These are phyloP conservation scores for Diplodia scrobiculata DNA, from an alignment of 2,329 filamentous ascomycete genomes.

Conservation along the genomic window DNA sequence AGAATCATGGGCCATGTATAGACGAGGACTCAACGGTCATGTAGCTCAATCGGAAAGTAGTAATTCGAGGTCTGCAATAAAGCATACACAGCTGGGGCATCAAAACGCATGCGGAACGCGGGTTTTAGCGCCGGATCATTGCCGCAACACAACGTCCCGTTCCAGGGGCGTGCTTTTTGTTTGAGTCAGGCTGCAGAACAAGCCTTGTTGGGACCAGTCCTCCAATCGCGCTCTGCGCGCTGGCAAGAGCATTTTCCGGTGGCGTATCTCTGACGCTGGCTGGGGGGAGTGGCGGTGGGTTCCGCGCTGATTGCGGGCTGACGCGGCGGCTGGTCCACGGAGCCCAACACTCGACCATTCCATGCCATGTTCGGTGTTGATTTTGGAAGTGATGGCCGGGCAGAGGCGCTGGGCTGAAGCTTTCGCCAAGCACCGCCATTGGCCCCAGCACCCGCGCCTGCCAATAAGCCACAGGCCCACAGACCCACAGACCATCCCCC, in stretches of 20 bases:
- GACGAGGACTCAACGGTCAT: not conserved
- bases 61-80: not conserved
- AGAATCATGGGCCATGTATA: conserved; percentile 18
- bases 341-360: not conserved
- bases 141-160: not conserved
- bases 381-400: not conserved
- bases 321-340: not conserved
- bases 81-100: not conserved
- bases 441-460: not conserved
- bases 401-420: conserved; percentile 13
- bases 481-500: not conserved
- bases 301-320: not conserved
- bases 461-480: not conserved
- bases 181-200: not conserved
- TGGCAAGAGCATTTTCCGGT: too few relatives aligned
- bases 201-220: not conserved
- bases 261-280: too few relatives aligned
- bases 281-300: too few relatives aligned
- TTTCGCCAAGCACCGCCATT: conserved; percentile 17
- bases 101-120: not conserved
- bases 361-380: not conserved
- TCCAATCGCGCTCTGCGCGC: too few relatives aligned
- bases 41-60: not conserved
- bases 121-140: not conserved
- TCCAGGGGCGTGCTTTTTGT: not conserved